Base-by-base conservation (phyloP, 495 filamentous ascomycete genomes). In the Jackrogersella multiformis region DNA sequence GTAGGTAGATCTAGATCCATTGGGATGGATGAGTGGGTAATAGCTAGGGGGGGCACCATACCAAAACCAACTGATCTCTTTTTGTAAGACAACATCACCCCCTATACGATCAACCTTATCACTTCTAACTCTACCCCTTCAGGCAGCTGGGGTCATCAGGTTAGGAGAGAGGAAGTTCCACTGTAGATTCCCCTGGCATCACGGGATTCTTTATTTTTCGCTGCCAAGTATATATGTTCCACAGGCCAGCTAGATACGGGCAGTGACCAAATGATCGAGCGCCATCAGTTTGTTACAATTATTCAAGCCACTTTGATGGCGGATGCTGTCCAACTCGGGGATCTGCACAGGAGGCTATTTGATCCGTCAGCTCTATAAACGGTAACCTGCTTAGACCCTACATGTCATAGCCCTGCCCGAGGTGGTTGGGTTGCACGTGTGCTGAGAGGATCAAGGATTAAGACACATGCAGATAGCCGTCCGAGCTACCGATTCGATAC, bases 321-420 rank as follows among this genome's bases (percentile, higher is more conserved):
- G 44, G 66, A 70, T 35, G 67, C 16, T 36, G 67, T 66, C 57
- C 24, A 46, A 66, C 67, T 62, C 67, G 67, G 61, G 61, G 52
- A 70, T 70, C 67, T 70, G 45, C 61, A 57, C 67, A 70, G 67
- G 67, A 61, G 56, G 46, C 62, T 65, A 70, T 61, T 66, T 61
- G 56, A 65, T 48, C 67, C 61, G 67, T 18, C 56, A 62, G 44
- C 61, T 66, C 56, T 66, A 41, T 49, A 61, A 41, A 56, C 49
- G 56, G 66, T 56, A 51, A 7, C 56, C 48, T 69, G 61, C 56
- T 44, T 69, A 28, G 61, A 56, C 39, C 60, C 44, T 55, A 20
- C 34, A 39, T 54, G 30, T 20, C 42, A 45, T 41, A 44, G 45
- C 24, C 44, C 36, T 68, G 56, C 44, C 36, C 63, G 56, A 63